These are phyloP conservation scores for Trametes coccinea DNA, from an alignment of 768 basidiomycete species.

Conservation along the genomic window DNA sequence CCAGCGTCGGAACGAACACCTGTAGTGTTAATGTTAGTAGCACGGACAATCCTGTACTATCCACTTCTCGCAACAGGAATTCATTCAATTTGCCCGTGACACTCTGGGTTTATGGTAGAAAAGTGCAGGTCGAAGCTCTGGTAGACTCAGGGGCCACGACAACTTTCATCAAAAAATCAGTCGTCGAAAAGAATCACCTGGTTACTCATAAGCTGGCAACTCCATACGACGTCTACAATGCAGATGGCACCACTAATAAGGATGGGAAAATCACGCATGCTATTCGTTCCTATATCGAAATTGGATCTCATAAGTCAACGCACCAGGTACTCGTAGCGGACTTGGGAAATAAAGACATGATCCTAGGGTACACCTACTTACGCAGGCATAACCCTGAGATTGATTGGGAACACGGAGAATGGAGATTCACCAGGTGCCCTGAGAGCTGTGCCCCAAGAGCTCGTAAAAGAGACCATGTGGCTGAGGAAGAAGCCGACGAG, in stretches of 20 bases:
- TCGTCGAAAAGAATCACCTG: constrained; percentile 16
- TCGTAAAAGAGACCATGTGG: not conserved
- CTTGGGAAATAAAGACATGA: constrained; percentile 1
- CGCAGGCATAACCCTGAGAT: constrained; percentile 2
- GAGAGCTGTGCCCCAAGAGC: not conserved
- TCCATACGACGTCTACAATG: constrained; percentile 25
- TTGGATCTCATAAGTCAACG: constrained; percentile 1
- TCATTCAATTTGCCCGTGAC: not conserved
- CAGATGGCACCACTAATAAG: constrained; percentile 18
- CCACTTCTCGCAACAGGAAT: not conserved
- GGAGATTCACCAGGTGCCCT: constrained; percentile 1
- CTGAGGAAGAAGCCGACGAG: not conserved
- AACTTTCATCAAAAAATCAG: constrained; percentile 2
- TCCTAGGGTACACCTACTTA: not conserved
- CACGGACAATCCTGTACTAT: not conserved
- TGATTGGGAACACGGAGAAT: not conserved
- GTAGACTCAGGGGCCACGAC: constrained; percentile 5
- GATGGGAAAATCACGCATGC: constrained; percentile 19
- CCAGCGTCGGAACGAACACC: not conserved
- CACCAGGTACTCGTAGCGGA: not conserved
- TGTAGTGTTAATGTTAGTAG: not conserved
- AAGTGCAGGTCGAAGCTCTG: constrained; percentile 4
- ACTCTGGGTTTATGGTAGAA: not conserved
- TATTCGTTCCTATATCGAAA: not conserved
- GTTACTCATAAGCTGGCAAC: constrained; percentile 11